A percentile compares a stretch with the other conserved stretches of the same genome.
Evolutionary conservation across 2,329 filamentous ascomycete species (phyloP).

Genomic region (Sporothrix euskadiensis): DNA sequence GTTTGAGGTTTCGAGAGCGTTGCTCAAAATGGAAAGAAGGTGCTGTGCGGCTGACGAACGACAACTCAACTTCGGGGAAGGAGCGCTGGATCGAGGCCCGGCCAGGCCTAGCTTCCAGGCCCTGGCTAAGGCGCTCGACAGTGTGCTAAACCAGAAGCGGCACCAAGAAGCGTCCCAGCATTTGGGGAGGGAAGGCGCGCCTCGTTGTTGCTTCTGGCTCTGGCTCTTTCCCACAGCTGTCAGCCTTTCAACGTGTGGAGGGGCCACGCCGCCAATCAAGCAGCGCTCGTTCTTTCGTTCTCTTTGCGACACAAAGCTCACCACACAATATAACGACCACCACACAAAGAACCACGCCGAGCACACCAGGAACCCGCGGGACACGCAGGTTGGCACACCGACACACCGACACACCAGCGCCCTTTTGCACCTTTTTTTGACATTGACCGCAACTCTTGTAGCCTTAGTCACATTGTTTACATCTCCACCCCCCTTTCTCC

Average conservation of each 20-base stretch:
- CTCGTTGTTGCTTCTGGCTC: neutral
- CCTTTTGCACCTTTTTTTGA: neutral
- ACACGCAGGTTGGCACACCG: neutral
- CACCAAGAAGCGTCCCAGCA: neutral
- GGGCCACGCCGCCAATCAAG: neutral
- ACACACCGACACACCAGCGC: neutral
- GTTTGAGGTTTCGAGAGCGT: neutral
- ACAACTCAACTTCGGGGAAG: neutral
- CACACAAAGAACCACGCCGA: neutral
- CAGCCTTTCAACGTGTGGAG: conserved; percentile 3
- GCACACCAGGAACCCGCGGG: neutral
- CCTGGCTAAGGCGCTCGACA: neutral
- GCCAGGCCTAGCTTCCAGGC: conserved; percentile 1
- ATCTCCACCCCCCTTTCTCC: neutral
- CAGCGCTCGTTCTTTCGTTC: neutral
- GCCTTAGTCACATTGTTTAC: neutral
- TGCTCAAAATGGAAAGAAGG: conserved; percentile 12
- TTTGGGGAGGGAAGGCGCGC: neutral
- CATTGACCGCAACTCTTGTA: neutral
- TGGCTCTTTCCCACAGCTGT: neutral
- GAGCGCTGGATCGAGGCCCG: neutral
- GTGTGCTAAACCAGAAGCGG: neutral
- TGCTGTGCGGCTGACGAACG: neutral
- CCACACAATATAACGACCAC: neutral
- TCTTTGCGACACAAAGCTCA: neutral